These are phyloP conservation scores for Fraxinus quadrangulata DNA, from an alignment of 257 asterid genomes.

Conservation along the genomic window DNA sequence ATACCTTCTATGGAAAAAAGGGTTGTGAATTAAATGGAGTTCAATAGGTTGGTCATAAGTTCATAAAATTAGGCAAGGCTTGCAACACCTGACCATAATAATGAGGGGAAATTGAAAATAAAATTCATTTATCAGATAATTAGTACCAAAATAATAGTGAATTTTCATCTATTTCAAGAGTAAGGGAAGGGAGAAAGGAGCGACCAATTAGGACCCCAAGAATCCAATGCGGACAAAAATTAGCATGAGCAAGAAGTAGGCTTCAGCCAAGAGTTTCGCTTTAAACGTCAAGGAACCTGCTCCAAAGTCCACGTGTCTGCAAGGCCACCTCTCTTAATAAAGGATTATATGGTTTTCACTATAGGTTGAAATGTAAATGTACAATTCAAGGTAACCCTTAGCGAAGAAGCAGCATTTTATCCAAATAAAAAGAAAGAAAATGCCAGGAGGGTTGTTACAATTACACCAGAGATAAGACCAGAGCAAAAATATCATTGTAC, in stretches of 20 bases:
- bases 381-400: not conserved
- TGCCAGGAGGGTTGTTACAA: not conserved
- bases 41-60: not conserved
- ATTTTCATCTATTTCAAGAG: not conserved
- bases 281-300: not conserved
- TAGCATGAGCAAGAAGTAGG: not conserved
- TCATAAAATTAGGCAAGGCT: not conserved
- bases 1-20: conserved; percentile 9
- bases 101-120: not conserved
- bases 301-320: not conserved
- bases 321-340: not conserved
- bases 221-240: not conserved
- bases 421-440: not conserved
- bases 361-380: not conserved
- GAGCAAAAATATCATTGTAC: not conserved
- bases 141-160: not conserved
- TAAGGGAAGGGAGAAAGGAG: not conserved
- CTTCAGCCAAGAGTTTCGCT: not conserved
- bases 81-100: not conserved
- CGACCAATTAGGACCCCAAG: not conserved
- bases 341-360: not conserved
- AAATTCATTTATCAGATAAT: not conserved
- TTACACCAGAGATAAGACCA: conserved; percentile 6
- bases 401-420: not conserved
- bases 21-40: conserved; percentile 7